These are phyloP conservation scores for Eucalyptus marginata DNA, from an alignment of 345 rosid genomes.

Conservation along the genomic window DNA sequence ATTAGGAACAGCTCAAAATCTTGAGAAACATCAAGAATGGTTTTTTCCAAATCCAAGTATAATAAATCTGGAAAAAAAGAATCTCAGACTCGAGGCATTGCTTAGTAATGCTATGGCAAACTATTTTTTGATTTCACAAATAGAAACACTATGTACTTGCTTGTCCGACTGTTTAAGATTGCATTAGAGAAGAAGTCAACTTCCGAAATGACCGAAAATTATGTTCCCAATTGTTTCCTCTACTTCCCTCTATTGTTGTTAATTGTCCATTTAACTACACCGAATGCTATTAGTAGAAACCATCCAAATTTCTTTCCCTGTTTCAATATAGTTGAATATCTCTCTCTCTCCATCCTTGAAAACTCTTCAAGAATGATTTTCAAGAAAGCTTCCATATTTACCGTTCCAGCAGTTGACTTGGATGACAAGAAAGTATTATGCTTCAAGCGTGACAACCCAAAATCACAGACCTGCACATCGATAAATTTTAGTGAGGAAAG, in stretches of 20 bases:
- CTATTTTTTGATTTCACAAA: not conserved
- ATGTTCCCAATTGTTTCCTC: not conserved
- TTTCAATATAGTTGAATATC: not conserved
- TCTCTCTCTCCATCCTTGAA: not conserved
- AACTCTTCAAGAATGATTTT: not conserved
- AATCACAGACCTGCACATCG: constrained; percentile 69
- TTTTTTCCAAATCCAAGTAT: not conserved
- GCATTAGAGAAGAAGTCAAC: not conserved
- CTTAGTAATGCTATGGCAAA: not conserved
- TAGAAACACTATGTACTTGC: not conserved
- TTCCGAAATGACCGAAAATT: not conserved
- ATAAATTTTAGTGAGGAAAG: not conserved
- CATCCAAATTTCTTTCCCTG: not conserved
- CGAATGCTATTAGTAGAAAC: not conserved
- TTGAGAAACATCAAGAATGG: not conserved
- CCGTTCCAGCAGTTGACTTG: constrained; percentile 98
- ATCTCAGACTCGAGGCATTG: not conserved
- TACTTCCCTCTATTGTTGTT: not conserved
- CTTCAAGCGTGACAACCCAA: constrained; percentile 93
- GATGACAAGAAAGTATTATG: constrained; percentile 89
- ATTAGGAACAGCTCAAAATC: not conserved
- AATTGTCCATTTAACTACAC: not conserved
- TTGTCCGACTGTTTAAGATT: not conserved
- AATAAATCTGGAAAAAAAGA: not conserved
- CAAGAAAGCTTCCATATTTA: not conserved